phyloP scores from a whole-genome alignment of 768 basidiomycete species.

The Kwoniella sp. region DNA sequence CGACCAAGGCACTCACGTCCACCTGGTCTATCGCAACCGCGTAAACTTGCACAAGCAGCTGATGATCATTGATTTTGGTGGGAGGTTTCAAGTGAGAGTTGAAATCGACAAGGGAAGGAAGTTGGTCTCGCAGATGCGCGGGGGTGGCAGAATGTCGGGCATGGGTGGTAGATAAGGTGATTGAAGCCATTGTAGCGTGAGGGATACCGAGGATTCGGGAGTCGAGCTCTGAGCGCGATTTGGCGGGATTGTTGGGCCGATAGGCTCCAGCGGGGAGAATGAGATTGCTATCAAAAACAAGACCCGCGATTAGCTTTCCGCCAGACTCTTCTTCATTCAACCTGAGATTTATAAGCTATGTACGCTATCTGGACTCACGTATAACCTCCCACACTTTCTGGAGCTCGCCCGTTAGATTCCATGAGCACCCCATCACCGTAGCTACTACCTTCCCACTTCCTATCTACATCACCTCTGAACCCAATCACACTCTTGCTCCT shows the following conservation, averaged over 20 bases:
- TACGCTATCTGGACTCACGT: slow-evolving; percentile 41
- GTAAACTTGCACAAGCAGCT: slow-evolving; percentile 83
- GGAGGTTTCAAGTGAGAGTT: slow-evolving; percentile 75
- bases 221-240: slow-evolving; percentile 63
- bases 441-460: slow-evolving; percentile 43
- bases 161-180: slow-evolving; percentile 54
- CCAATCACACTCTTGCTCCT: slow-evolving; percentile 42
- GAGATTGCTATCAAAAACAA: slow-evolving; percentile 54
- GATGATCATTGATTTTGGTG: slow-evolving; percentile 66
- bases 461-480: slow-evolving; percentile 20
- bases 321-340: background rate
- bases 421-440: slow-evolving; percentile 50
- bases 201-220: slow-evolving; percentile 75
- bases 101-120: slow-evolving; percentile 61
- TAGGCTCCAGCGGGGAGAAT: slow-evolving; percentile 60
- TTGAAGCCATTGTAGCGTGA: slow-evolving; percentile 83
- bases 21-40: slow-evolving; percentile 79
- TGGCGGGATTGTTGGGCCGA: slow-evolving; percentile 55
- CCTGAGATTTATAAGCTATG: too few species aligned
- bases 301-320: background rate
- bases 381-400: slow-evolving; percentile 42
- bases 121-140: slow-evolving; percentile 48
- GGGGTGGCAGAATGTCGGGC: slow-evolving; percentile 45
- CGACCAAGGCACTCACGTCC: slow-evolving; percentile 65
- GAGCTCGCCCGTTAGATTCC: slow-evolving; percentile 47